Evolutionary conservation across 2,329 filamentous ascomycete genomes (phyloP), one percentile per base, ranked within the genome.

Genomic region (Aspergillus vadensis): DNA sequence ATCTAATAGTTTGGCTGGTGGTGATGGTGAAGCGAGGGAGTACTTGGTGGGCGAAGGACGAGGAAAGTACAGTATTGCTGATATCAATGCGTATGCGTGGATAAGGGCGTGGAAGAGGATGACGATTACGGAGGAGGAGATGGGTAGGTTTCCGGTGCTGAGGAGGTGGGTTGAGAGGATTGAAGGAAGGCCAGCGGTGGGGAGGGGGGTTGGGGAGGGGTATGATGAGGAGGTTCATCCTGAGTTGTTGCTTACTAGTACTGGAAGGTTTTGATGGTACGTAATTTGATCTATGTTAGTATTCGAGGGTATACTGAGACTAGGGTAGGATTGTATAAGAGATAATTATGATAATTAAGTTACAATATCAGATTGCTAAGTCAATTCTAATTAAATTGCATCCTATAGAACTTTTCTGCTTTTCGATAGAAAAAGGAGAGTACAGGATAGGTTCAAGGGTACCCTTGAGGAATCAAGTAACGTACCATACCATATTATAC

Each of bases 11-110:
- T 14, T 36, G 32, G 12, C 32, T 36, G 32, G 4, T 14, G 12
- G 1, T 36, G 30, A 12, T 14, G 10, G 2, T 36, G 32, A 30
- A 12, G 10, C 27, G 9, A 30, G 27, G 9, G 44, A 57, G 43
- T 57, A 57, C 7, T 21, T 57, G 3, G 44, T 32, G 12, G 55
- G 21, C 12, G 19, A 27, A 19, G 44, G 30, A 3, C 27, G 10
- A 19, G 54, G 55, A 4, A 57, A 41, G 4, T 57, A 57, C 21
- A 57, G 30, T 15, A 57, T 57, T 14, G 55, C 30, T 12, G 55
- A 57, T 41, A 57, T 57, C 14, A 57, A 57, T 19, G 55, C 55
- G 10, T 57, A 44, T 32, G 30, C 19, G 12, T 57, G 55, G 55
- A 27, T 57, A 3, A 32, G 55, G 15, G 49, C 55, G 44, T 50